Evolutionary conservation across 2,329 filamentous ascomycete species (phyloP).

Genomic region (Coccinonectria pachysandricola): DNA sequence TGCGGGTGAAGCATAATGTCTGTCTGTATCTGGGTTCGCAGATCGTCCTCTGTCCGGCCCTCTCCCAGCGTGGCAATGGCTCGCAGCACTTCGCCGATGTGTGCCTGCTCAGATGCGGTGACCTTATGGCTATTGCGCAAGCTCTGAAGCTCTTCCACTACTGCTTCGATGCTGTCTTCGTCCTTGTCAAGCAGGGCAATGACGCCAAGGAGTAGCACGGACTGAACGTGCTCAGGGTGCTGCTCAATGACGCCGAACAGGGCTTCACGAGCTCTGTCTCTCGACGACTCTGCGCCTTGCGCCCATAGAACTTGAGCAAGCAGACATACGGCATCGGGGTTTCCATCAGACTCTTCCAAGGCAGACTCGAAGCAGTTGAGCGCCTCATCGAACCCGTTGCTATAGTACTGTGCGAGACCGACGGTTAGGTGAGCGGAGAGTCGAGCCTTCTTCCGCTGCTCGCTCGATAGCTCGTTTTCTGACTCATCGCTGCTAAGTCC

Average conservation of each 20-base stretch:
- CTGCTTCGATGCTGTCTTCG: conserved; percentile 67
- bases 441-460: conserved; percentile 58
- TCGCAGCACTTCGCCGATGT: conserved; percentile 65
- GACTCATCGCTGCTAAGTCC: conserved; percentile 66
- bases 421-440: conserved; percentile 79
- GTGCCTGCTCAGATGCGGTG: conserved; percentile 51
- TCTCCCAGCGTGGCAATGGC: conserved; percentile 55
- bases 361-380: conserved; percentile 73
- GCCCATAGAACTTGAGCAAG: conserved; percentile 92
- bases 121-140: conserved; percentile 60
- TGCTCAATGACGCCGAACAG: conserved; percentile 72
- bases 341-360: conserved; percentile 62
- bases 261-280: conserved; percentile 64
- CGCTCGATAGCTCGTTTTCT: conserved; percentile 52
- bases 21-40: conserved; percentile 56
- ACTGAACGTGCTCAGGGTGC: conserved; percentile 64
- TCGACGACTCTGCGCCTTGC: conserved; percentile 63
- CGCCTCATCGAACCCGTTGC: conserved; percentile 53
- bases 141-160: conserved; percentile 63
- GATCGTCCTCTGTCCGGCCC: conserved; percentile 36
- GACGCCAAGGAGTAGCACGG: conserved; percentile 70
- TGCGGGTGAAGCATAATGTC: conserved; percentile 75
- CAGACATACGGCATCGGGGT: conserved; percentile 78
- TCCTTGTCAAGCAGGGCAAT: conserved; percentile 77
- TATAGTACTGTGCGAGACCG: conserved; percentile 72